Base-by-base conservation (phyloP, 768 basidiomycete species). In the Tephrocybe sp. region DNA sequence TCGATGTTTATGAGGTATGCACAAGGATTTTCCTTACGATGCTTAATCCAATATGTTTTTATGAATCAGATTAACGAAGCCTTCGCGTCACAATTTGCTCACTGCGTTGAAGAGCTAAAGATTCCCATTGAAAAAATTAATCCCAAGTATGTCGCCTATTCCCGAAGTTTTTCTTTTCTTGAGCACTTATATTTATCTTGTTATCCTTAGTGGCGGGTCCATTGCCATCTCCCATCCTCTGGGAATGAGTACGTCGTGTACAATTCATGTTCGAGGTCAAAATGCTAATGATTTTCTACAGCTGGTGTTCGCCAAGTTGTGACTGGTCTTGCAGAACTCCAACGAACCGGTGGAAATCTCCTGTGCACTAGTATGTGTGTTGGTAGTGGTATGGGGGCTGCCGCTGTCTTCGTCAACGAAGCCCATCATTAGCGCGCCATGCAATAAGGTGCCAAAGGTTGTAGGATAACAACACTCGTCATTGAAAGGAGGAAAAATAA, bases 401-500 rank as follows among this genome's bases (percentile, higher is more conserved):
- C 88, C 1, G 83, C 82, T 3, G 77, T 91, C 30, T 86, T 91
- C 51, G 83, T 91, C 13, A 89, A 89, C 58, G 88, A 91, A 60
- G 69, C 67, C 38, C 68, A 50, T 57, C 49, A 45, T 16, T 49
- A n/a, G n/a, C n/a, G n/a, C n/a, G n/a, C n/a, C n/a, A n/a, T 83
- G 88, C 88, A 90, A 90, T 89, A 88, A 91, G 88, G 88, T 89
- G 86, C 88, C 88, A 91, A 80, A 78, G 80, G 84, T 74, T 75
- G 70, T 49, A 65, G 69, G 61, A 62, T 64, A 74, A 79, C 86
- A 88, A 90, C 87, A 78, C 88, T 91, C 88, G 78, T 91, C 88
- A 80, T 77, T 58, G 73, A 70, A 69, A 60, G 31, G 42, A 22
- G 59, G 52, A 37, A 56, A 43, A 27, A 41, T 54, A 30, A 45